phyloP scores from a whole-genome alignment of 2,329 filamentous ascomycete genomes.

The Beauveria sp. region DNA sequence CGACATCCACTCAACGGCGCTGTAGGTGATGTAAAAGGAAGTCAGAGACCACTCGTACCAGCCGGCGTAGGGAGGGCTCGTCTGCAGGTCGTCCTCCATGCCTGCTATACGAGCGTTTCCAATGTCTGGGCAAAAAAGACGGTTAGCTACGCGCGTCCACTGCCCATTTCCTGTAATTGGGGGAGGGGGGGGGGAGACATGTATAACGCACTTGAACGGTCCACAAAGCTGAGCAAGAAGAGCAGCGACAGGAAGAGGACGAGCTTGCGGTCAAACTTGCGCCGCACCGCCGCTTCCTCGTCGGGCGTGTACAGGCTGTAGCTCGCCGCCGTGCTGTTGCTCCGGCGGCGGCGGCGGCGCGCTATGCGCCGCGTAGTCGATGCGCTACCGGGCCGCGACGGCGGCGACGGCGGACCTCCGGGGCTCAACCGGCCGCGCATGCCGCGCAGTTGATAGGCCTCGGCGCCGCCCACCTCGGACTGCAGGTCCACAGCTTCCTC shows the following conservation, averaged over 20 bases:
- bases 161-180: no score
- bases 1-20: slow-evolving; percentile 58
- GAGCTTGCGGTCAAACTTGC: slow-evolving; percentile 68
- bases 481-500: slow-evolving; percentile 18
- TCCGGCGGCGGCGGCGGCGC: slow-evolving; percentile 13
- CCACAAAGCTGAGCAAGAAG: slow-evolving; percentile 79
- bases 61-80: slow-evolving; percentile 32
- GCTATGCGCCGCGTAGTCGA: slow-evolving; percentile 3
- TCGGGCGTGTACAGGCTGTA: slow-evolving; percentile 46
- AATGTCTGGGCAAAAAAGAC: slow-evolving; percentile 37
- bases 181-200: no score
- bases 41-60: slow-evolving; percentile 56
- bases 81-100: slow-evolving; percentile 54
- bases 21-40: slow-evolving; percentile 57
- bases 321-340: slow-evolving; percentile 27
- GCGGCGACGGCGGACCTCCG: no score
- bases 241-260: slow-evolving; percentile 75
- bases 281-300: slow-evolving; percentile 64
- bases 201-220: slow-evolving; percentile 63
- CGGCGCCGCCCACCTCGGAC: slow-evolving; percentile 22
- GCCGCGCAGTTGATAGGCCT: slow-evolving; percentile 26
- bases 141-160: background rate
- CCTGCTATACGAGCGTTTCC: slow-evolving; percentile 57
- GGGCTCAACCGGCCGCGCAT: slow-evolving; percentile 1
- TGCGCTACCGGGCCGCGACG: slow-evolving; percentile 9